Evolutionary conservation across 1,284 basidiomycete genomes (phyloP), one percentile per base, ranked within the genome.

Genomic region (Papiliotrema laurentii): DNA sequence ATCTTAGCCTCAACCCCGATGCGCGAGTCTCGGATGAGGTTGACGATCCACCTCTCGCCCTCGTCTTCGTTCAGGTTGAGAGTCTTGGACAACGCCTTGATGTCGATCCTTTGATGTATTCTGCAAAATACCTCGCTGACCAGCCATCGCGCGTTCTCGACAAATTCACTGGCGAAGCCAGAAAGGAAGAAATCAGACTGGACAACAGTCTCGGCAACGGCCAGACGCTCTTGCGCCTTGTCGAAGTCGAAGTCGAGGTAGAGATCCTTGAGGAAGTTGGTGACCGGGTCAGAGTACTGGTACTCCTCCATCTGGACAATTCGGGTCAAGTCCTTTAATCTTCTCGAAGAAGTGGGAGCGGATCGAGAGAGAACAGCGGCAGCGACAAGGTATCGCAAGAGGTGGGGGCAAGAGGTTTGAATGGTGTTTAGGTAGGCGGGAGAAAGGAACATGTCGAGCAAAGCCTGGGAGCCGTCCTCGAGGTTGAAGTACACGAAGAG

Each of bases 401-500:
- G 81, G 87, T 94, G 97, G 4, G 93, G 93, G 58, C 83, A 90
- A 2, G 91, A 83, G 0, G 93, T 97, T 74, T 98, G 96, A 69
- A 98, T 93, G 22, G 94, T 97, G 79, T 96, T 96, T 71, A 98
- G 86, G 78, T 97, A 98, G 3, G 89, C 87, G 2, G 92, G 91
- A 21, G 87, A 82, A 64, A 97, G 84, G 84, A 97, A 98, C 22
- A 90, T 89, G 69, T 98, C 96, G 58, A 98, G 85, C 49, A 98
- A 83, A 34, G 89, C 83, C n/a, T 88, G 88, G 55, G 61, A 65
- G 22, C 68, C 68, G 58, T 91, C 82, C 0, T 85, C 84, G 74
- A 97, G 90, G 78, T 97, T 97, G 81, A 94, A 97, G 77, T 93
- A 97, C 57, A 97, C 90, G 74, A 97, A 98, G 45, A 98, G 83